These are phyloP conservation scores for Larix sibirica DNA, from an alignment of 83 land plant species.

Conservation along the genomic window DNA sequence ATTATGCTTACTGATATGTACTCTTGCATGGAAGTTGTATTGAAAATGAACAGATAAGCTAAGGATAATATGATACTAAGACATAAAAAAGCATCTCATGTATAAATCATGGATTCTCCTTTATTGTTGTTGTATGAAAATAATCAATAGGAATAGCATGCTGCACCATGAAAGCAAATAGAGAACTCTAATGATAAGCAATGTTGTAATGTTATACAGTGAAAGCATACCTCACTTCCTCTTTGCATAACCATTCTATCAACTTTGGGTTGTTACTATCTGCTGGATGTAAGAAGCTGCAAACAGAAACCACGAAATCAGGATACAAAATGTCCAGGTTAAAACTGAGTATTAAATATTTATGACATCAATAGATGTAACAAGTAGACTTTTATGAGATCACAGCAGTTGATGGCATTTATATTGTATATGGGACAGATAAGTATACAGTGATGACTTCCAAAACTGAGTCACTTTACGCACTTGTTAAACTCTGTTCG, in stretches of 20 bases:
- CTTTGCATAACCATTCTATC: slow-evolving; percentile 70
- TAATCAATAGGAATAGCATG: neutral
- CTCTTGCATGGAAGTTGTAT: neutral
- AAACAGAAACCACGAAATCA: slow-evolving; percentile 1
- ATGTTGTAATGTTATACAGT: neutral
- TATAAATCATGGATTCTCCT: neutral
- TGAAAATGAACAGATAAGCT: neutral
- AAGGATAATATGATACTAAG: neutral
- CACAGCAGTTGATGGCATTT: neutral
- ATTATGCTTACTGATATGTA: neutral
- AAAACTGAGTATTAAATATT: neutral
- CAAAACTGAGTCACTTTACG: neutral
- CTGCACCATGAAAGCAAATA: neutral
- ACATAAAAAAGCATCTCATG: neutral
- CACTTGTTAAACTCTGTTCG: slow-evolving; percentile 81
- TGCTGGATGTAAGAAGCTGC: slow-evolving; percentile 84
- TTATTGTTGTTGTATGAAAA: neutral
- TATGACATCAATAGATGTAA: neutral
- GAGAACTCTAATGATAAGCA: neutral
- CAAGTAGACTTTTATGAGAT: too few relatives aligned
- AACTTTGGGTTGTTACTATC: slow-evolving; percentile 70
- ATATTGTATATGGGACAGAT: neutral
- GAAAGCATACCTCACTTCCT: slow-evolving; percentile 64
- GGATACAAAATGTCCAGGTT: neutral
- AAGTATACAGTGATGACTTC: neutral